phyloP scores from a whole-genome alignment of 257 asterid species.

The Solanum boliviense region DNA sequence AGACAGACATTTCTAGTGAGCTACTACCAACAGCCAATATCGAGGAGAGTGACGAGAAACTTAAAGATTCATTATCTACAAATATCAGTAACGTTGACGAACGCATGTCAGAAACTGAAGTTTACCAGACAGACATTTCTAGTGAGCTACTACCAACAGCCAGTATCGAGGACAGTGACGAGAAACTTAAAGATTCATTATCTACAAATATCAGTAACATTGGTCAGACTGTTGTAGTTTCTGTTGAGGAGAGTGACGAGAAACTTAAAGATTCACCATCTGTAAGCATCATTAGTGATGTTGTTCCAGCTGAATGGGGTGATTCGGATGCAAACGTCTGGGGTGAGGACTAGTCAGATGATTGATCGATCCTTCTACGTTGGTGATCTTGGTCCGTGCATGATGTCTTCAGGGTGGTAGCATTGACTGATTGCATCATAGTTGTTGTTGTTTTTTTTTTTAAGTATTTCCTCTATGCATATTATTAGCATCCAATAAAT shows the following conservation, averaged over 20 bases:
- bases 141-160: not conserved
- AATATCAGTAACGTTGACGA: slow-evolving; percentile 32
- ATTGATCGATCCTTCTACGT: not conserved
- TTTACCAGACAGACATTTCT: slow-evolving; percentile 1
- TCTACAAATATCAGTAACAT: not conserved
- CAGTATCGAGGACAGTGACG: not conserved
- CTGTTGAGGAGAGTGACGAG: not conserved
- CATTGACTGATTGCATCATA: not conserved
- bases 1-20: not conserved
- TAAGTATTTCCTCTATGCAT: not conserved
- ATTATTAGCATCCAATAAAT: not conserved
- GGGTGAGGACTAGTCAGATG: not conserved
- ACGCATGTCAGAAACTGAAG: slow-evolving; percentile 8
- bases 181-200: slow-evolving; percentile 1
- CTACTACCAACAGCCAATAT: not conserved
- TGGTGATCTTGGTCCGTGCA: not conserved
- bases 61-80: slow-evolving; percentile 1
- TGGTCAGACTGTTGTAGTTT: not conserved
- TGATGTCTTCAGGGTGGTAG: not conserved
- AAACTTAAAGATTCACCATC: not conserved
- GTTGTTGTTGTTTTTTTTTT: not conserved
- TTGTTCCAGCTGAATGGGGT: not conserved
- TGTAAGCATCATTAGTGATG: not conserved
- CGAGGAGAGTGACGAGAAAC: not conserved
- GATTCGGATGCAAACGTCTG: not conserved